These are phyloP conservation scores for Penicillium sp. DNA, from an alignment of 2,329 filamentous ascomycete species.

Conservation along the genomic window DNA sequence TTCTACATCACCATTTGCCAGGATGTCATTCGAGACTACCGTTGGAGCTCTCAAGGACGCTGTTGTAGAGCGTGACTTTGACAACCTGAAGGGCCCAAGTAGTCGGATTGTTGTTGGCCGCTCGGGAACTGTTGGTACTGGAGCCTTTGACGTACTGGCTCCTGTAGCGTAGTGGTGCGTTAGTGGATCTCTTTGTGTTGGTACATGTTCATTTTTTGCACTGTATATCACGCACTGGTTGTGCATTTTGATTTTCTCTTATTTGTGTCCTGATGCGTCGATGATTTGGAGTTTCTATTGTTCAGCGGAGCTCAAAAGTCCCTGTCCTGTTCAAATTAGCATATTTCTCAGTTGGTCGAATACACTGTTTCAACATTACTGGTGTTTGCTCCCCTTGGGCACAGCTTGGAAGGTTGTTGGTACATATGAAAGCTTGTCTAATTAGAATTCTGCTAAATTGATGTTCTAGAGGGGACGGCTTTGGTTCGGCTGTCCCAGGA, in stretches of 20 bases:
- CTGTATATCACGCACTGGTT: constrained; percentile 22
- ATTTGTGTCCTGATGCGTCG: constrained; percentile 27
- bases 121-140: constrained; percentile 78
- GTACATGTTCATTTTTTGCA: constrained; percentile 15
- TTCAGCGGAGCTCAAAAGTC: constrained; percentile 34
- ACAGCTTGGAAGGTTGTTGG: no score
- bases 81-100: constrained; percentile 79
- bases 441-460: no score
- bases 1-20: constrained; percentile 86
- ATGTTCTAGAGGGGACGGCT: no score
- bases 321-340: constrained; percentile 27
- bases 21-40: constrained; percentile 99
- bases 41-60: constrained; percentile 89
- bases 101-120: constrained; percentile 82
- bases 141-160: constrained; percentile 79
- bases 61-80: constrained; percentile 81
- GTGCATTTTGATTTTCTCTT: constrained; percentile 13
- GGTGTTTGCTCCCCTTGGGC: neutral
- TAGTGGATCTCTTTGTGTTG: constrained; percentile 13
- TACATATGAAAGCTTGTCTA: no score
- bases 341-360: constrained; percentile 20
- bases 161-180: constrained; percentile 36
- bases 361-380: constrained; percentile 9
- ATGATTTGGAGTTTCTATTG: constrained; percentile 35
- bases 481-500: no score